These are phyloP conservation scores for Amphirosellinia nigrospora DNA, from an alignment of 495 filamentous ascomycete species.

Conservation along the genomic window DNA sequence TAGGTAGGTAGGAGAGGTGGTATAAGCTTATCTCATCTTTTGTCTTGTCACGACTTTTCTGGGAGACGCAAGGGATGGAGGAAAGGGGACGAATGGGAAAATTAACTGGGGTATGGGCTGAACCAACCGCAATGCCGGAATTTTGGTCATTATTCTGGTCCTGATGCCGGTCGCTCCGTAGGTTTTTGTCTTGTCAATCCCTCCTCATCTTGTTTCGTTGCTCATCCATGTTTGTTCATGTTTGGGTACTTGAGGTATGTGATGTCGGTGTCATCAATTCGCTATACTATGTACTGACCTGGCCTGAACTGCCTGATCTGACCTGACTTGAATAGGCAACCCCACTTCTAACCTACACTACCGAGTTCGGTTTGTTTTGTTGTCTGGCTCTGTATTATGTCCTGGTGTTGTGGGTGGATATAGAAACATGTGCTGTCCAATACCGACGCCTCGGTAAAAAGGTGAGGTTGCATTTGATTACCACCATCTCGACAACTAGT, in stretches of 20 bases:
- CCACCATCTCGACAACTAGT: slow-evolving; percentile 29
- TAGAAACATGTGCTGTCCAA: background rate
- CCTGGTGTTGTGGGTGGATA: slow-evolving; percentile 1
- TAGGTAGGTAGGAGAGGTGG: slow-evolving; percentile 7
- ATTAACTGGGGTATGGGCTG: background rate
- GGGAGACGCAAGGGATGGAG: background rate
- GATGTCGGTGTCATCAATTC: slow-evolving; percentile 5
- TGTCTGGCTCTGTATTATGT: background rate
- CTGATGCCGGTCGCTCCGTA: background rate
- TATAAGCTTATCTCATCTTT: slow-evolving; percentile 29
- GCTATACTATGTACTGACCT: background rate
- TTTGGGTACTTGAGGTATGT: slow-evolving; percentile 3
- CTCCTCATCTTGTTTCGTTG: background rate
- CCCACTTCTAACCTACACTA: slow-evolving; percentile 12
- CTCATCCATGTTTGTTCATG: background rate
- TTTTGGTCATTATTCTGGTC: background rate
- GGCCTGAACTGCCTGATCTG: too few relatives aligned
- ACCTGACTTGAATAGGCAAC: background rate
- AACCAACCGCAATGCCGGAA: background rate
- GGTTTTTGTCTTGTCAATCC: background rate
- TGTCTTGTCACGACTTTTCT: background rate
- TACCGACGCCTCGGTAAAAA: slow-evolving; percentile 17
- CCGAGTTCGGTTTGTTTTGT: background rate
- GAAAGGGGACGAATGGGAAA: slow-evolving; percentile 5
- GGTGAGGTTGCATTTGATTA: slow-evolving; percentile 40